These are phyloP conservation scores for Auricularia auricula-judae DNA, from an alignment of 768 basidiomycete species.

Conservation along the genomic window DNA sequence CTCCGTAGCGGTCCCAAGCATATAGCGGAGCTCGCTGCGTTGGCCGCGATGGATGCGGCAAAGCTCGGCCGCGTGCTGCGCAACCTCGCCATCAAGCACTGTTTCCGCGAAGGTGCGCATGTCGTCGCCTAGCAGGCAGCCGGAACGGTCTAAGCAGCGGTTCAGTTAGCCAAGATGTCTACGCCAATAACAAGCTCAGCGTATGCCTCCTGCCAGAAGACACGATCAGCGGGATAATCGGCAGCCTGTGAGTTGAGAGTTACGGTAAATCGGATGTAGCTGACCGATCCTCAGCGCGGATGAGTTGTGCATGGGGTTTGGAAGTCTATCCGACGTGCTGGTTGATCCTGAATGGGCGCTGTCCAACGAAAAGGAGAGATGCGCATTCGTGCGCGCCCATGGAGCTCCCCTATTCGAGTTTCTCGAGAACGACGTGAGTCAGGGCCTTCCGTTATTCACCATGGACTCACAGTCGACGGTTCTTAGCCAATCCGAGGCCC, in stretches of 20 bases:
- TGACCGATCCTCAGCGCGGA: conserved; percentile 2
- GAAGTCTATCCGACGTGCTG: conserved; percentile 23
- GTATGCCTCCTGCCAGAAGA: conserved; percentile 16
- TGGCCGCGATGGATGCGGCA: conserved; percentile 20
- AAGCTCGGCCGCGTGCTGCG: conserved; percentile 31
- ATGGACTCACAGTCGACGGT: neutral
- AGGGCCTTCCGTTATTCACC: neutral
- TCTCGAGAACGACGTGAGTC: neutral
- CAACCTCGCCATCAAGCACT: conserved; percentile 28
- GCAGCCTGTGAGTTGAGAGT: neutral
- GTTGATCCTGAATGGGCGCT: conserved; percentile 19
- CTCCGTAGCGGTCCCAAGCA: conserved; percentile 6
- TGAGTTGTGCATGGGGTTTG: conserved; percentile 15
- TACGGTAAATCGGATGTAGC: too few species aligned
- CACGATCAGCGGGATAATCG: conserved; percentile 4
- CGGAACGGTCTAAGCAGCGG: neutral
- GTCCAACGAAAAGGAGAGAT: neutral
- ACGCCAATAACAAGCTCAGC: conserved; percentile 26
- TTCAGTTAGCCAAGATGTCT: conserved; percentile 20
- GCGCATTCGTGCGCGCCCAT: neutral
- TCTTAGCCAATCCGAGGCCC: neutral
- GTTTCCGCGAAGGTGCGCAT: conserved; percentile 27
- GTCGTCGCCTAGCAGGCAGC: too few species aligned
- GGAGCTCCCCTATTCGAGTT: neutral
- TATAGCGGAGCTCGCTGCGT: conserved; percentile 20